phyloP scores from a whole-genome alignment of 2,329 filamentous ascomycete species.

The Exophiala bonariae region DNA sequence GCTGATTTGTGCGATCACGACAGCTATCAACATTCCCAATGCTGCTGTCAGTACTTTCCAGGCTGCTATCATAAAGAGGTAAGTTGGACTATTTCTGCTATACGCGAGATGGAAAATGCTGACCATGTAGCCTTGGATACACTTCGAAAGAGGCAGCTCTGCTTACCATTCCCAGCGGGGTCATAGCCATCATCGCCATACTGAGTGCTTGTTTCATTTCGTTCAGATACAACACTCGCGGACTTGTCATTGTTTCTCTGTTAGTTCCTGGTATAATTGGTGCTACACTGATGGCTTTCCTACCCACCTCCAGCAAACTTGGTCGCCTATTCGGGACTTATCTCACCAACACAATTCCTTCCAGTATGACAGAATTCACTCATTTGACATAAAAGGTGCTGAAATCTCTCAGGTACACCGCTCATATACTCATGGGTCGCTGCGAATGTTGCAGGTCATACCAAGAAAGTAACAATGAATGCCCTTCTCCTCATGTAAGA shows the following conservation, averaged over 20 bases:
- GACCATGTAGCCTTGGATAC: conserved; percentile 35
- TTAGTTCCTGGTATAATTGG: conserved; percentile 48
- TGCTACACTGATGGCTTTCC: conserved; percentile 37
- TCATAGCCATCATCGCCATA: conserved; percentile 10
- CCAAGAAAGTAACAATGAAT: conserved; percentile 33
- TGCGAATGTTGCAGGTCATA: conserved; percentile 48
- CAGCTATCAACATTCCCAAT: conserved; percentile 36
- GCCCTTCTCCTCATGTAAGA: too few species aligned
- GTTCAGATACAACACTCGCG: conserved; percentile 37
- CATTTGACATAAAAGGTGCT: too few species aligned
- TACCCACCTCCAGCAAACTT: conserved; percentile 37
- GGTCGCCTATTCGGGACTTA: conserved; percentile 45
- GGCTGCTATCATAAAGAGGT: conserved; percentile 38
- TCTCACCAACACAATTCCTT: conserved; percentile 44
- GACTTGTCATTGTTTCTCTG: conserved; percentile 23
- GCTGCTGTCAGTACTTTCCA: conserved; percentile 39
- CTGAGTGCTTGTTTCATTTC: too few species aligned
- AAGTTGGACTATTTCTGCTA: too few species aligned
- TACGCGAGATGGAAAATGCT: too few species aligned
- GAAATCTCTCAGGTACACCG: conserved; percentile 30
- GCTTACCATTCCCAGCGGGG: conserved; percentile 33
- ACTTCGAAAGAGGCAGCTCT: conserved; percentile 34
- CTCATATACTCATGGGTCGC: conserved; percentile 49
- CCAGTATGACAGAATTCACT: conserved; percentile 36
- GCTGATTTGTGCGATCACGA: conserved; percentile 35